These are phyloP conservation scores for Corylus heterophylla DNA, from an alignment of 306 rosid genomes.

Conservation along the genomic window DNA sequence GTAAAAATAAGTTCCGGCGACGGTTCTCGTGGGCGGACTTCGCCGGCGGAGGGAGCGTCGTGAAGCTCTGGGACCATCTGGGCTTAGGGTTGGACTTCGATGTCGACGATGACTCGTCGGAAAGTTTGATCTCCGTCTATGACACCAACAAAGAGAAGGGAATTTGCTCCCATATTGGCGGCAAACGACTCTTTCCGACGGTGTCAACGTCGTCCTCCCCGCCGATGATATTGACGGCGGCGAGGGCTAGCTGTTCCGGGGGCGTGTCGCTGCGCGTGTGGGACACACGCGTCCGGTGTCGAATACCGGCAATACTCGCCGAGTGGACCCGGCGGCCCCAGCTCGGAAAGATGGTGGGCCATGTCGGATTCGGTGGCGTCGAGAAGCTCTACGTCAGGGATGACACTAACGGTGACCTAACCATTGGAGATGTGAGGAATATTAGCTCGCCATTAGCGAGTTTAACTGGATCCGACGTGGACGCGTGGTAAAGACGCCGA, in stretches of 20 bases:
- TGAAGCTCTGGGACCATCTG: slow-evolving; percentile 71
- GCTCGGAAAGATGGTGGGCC: slow-evolving; percentile 38
- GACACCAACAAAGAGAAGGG: slow-evolving; percentile 29
- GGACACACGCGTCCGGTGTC: slow-evolving; percentile 61
- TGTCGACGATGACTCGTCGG: background rate
- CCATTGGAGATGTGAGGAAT: slow-evolving; percentile 64
- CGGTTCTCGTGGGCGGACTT: slow-evolving; percentile 68
- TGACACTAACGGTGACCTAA: slow-evolving; percentile 38
- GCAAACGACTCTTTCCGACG: slow-evolving; percentile 5
- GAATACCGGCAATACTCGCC: slow-evolving; percentile 53
- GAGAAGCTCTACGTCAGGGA: slow-evolving; percentile 50
- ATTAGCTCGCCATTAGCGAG: slow-evolving; percentile 38
- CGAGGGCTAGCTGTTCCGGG: slow-evolving; percentile 23
- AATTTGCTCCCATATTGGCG: slow-evolving; percentile 13
- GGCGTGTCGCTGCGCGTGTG: slow-evolving; percentile 41
- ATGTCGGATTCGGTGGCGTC: slow-evolving; percentile 33
- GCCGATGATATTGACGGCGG: slow-evolving; percentile 33
- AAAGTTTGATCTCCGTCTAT: slow-evolving; percentile 33
- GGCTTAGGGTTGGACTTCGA: slow-evolving; percentile 52
- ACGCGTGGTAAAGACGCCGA: slow-evolving; percentile 61
- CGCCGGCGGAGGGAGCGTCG: slow-evolving; percentile 58
- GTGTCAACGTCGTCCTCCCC: slow-evolving; percentile 34
- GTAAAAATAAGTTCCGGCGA: slow-evolving; percentile 21
- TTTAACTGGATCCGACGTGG: slow-evolving; percentile 39
- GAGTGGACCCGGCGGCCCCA: slow-evolving; percentile 56